A percentile compares a stretch with the other conserved stretches of the same genome.
phyloP scores from a whole-genome alignment of 352 stramenopile species.

The Globisporangium barbulae region DNA sequence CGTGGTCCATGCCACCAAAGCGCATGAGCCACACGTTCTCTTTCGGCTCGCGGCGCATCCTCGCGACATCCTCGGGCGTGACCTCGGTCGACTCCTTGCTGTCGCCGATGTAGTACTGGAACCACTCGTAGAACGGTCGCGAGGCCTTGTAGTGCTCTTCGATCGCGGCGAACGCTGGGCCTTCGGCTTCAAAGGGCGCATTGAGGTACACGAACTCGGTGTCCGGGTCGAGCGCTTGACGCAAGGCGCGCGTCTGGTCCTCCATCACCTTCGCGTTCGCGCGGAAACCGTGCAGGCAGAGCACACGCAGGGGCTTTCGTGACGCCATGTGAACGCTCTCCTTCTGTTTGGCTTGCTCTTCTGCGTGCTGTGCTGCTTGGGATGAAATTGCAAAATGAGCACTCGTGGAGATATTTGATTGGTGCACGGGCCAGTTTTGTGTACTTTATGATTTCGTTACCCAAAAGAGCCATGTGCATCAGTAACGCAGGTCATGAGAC shows the following conservation, averaged over 20 bases:
- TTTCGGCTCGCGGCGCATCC: neutral
- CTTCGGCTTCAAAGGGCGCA: conserved; percentile 36
- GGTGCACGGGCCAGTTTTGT: no score
- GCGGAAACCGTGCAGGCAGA: conserved; percentile 64
- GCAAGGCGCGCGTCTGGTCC: conserved; percentile 1
- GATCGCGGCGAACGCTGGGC: conserved; percentile 28
- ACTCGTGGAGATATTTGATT: no score
- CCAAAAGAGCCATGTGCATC: no score
- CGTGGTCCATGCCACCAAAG: conserved; percentile 23
- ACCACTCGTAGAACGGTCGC: conserved; percentile 44
- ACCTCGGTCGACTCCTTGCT: conserved; percentile 19
- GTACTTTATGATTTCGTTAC: no score
- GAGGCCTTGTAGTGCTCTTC: conserved; percentile 25
- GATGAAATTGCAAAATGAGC: no score
- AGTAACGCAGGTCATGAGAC: no score
- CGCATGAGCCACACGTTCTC: conserved; percentile 13
- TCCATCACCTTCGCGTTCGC: conserved; percentile 18
- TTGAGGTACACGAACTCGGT: conserved; percentile 17
- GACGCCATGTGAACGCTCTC: conserved; percentile 1
- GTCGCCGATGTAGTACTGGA: conserved; percentile 24
- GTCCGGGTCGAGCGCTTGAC: neutral
- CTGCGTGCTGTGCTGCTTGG: no score
- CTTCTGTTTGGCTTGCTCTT: no score
- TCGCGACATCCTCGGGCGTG: conserved; percentile 17
- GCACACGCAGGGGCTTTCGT: conserved; percentile 33